A percentile compares a stretch with the other conserved stretches of the same genome.
phyloP scores from a whole-genome alignment of 2,329 filamentous ascomycete genomes.

The Orbilia brochopaga region DNA sequence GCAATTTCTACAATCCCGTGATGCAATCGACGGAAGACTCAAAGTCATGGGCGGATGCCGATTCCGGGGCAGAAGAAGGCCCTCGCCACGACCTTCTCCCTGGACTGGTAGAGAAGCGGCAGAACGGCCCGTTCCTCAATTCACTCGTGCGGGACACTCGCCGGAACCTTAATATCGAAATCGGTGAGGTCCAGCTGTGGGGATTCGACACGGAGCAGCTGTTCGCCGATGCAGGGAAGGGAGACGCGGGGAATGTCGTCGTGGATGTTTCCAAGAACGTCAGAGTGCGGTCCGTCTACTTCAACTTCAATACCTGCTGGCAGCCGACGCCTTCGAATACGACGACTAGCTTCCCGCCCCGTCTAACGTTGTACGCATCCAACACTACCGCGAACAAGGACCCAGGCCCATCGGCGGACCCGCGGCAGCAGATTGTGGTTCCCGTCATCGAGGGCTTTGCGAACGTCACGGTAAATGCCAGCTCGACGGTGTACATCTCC shows the following conservation, averaged over 20 bases:
- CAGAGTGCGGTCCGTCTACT: slow-evolving; percentile 67
- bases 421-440: slow-evolving; percentile 60
- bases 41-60: slow-evolving; percentile 13
- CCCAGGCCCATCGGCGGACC: slow-evolving; percentile 68
- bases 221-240: slow-evolving; percentile 51
- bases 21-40: slow-evolving; percentile 37
- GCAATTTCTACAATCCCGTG: slow-evolving; percentile 51
- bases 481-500: slow-evolving; percentile 75
- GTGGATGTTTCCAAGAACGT: slow-evolving; percentile 54
- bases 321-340: slow-evolving; percentile 69
- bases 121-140: slow-evolving; percentile 20
- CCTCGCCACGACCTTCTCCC: slow-evolving; percentile 24
- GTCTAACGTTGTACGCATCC: slow-evolving; percentile 80
- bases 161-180: slow-evolving; percentile 36
- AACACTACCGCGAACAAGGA: slow-evolving; percentile 67
- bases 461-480: slow-evolving; percentile 67
- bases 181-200: slow-evolving; percentile 37
- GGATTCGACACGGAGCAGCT: slow-evolving; percentile 50
- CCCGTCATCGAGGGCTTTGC: slow-evolving; percentile 73
- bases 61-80: slow-evolving; percentile 2
- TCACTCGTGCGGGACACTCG: slow-evolving; percentile 25
- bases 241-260: slow-evolving; percentile 37
- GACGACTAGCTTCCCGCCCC: slow-evolving; percentile 66
- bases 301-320: slow-evolving; percentile 84
- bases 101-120: slow-evolving; percentile 25